phyloP scores from a whole-genome alignment of 2,329 filamentous ascomycete species.

The Microsporum ferrugineum region DNA sequence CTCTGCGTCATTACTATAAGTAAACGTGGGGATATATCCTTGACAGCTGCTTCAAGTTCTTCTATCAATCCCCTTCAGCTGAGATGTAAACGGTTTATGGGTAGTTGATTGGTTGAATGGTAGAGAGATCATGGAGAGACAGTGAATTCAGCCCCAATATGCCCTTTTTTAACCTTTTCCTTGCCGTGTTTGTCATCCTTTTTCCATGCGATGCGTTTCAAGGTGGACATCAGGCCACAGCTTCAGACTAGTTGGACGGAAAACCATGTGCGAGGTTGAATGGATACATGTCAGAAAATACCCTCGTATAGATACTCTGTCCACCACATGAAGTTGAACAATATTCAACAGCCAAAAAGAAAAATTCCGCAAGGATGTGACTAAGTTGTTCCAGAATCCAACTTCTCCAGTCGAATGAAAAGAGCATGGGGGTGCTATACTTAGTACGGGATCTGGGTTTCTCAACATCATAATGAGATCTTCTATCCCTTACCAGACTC shows the following conservation, averaged over 20 bases:
- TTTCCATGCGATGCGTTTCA: neutral
- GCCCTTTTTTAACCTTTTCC: neutral
- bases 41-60: neutral
- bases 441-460: neutral
- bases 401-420: neutral
- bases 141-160: neutral
- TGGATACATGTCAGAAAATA: neutral
- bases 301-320: neutral
- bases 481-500: neutral
- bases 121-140: neutral
- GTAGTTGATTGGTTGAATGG: neutral
- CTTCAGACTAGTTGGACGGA: neutral
- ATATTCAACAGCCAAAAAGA: neutral
- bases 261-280: neutral
- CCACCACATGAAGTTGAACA: neutral
- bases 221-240: neutral
- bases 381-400: slow-evolving; percentile 3
- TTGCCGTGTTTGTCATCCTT: neutral
- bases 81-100: neutral
- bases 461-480: neutral
- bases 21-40: neutral
- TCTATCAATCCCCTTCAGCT: neutral
- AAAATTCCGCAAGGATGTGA: neutral
- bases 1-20: too few relatives aligned
- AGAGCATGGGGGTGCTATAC: neutral